phyloP scores from a whole-genome alignment of 371 early-diverging fungal genomes.

The Parasitella parasitica region DNA sequence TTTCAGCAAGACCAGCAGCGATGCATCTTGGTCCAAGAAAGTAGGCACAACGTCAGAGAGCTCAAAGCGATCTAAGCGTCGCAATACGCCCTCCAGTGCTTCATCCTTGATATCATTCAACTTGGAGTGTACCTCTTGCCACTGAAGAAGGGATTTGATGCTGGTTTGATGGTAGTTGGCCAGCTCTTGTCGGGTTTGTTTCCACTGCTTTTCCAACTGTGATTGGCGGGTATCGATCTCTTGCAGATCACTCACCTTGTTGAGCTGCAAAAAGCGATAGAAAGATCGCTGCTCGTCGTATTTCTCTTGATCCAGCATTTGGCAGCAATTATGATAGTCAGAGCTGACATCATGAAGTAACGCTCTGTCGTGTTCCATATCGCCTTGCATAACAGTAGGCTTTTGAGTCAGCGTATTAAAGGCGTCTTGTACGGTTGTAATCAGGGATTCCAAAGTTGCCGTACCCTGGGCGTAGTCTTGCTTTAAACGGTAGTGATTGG shows the following conservation, averaged over 20 bases:
- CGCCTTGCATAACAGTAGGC: not conserved
- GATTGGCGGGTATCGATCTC: constrained; percentile 6
- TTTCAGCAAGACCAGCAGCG: not conserved
- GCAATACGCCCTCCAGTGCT: not conserved
- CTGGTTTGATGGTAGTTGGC: not conserved
- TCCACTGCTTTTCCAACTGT: constrained; percentile 16
- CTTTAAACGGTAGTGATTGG: constrained; percentile 14
- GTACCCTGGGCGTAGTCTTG: constrained; percentile 6
- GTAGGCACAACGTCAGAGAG: not conserved
- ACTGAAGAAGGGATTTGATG: not conserved
- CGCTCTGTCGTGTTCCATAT: not conserved
- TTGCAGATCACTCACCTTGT: constrained; percentile 12
- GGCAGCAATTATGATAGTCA: not conserved
- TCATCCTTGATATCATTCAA: constrained; percentile 1
- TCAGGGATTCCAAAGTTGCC: not conserved
- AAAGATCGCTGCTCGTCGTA: constrained; percentile 23
- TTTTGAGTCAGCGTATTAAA: not conserved
- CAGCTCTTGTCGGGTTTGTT: constrained; percentile 1
- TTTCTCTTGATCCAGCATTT: constrained; percentile 4
- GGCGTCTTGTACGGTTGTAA: not conserved
- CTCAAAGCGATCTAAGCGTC: not conserved
- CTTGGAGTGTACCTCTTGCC: constrained; percentile 7
- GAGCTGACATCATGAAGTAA: not conserved
- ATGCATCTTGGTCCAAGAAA: constrained; percentile 6
- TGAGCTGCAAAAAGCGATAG: constrained; percentile 19